Base-by-base conservation (phyloP, 495 filamentous ascomycete genomes). In the Aspergillus panamensis region DNA sequence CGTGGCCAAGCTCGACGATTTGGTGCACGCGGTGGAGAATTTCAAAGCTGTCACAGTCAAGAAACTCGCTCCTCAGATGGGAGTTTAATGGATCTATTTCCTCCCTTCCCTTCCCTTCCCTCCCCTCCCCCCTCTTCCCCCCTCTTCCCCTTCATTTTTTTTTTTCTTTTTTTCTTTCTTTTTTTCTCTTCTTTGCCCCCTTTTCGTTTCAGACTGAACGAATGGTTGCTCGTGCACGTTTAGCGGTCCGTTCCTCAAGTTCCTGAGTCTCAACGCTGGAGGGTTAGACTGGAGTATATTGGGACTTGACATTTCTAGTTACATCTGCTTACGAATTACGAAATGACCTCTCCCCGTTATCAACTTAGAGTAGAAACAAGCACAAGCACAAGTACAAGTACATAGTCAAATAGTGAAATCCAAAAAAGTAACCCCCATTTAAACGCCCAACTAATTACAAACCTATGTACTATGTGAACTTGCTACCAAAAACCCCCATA, bases 21-120 rank as follows among this genome's bases (percentile, higher is more conserved):
- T 84, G 25, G 58, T 82, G 9, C 60, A 73, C 3, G 80, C 77
- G 10, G 69, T 83, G 31, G 70, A 74, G 37, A 76, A 69, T 47
- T 78, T 76, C 68, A 78, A 78, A 52, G 56, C 62, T 25, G 57
- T 66, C 60, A 73, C 74, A 43, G 69, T 74, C 68, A 77, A 77
- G 63, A 77, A 78, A 67, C 66, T 76, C 55, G 69, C 73, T 57
- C 73, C 75, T 57, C 74, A 78, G 55, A 69, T 76, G 62, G 60
- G 62, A 3, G 63, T 53, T 19, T 73, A 50, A 67, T n/a, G 58
- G 21, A 54, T 42, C 59, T 31, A 47, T 39, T 12, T 42, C 31
- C 6, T 1, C 13, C n/a, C 53, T 48, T 13, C 17, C 25, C 39
- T 10, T 53, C 42, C 53, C 10, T 20, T 30, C 19, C n/a, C n/a